A percentile compares a stretch with the other conserved stretches of the same genome.
Evolutionary conservation across 768 basidiomycete genomes (phyloP).

Genomic region (Mycena crocata): DNA sequence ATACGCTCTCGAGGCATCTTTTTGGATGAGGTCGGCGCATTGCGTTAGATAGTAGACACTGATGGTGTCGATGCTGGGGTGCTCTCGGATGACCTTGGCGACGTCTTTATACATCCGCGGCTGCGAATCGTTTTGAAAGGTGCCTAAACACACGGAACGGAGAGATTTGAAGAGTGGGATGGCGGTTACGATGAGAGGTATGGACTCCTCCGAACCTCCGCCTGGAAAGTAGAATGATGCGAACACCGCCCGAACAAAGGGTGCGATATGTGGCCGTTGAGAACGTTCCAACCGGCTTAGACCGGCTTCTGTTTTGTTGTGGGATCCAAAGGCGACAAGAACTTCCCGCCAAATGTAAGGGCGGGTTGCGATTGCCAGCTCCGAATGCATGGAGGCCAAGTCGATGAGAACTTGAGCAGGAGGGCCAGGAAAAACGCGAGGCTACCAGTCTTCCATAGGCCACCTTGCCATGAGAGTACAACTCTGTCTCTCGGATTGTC

Average conservation of each 20-base stretch:
- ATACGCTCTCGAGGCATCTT: background rate
- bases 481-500: conserved; percentile 1
- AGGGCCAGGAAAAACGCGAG: conserved; percentile 14
- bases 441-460: background rate
- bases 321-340: conserved; percentile 3
- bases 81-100: background rate
- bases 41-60: background rate
- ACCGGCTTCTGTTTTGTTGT: background rate
- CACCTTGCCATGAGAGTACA: background rate
- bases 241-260: conserved; percentile 8
- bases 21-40: conserved; percentile 6
- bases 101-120: conserved; percentile 2
- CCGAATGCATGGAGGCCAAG: conserved; percentile 12
- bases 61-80: conserved; percentile 22
- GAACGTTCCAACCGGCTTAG: conserved; percentile 6
- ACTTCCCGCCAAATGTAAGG: conserved; percentile 22
- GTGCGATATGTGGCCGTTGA: conserved; percentile 1
- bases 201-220: background rate
- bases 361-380: conserved; percentile 10
- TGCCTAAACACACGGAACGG: conserved; percentile 9
- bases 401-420: conserved; percentile 9
- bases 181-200: background rate
- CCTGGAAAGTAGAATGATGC: conserved; percentile 5
- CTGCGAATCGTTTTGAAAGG: conserved; percentile 13
- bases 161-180: conserved; percentile 3